phyloP scores from a whole-genome alignment of 192 early-diverging fungal genomes.

The Coemansia sp. region DNA sequence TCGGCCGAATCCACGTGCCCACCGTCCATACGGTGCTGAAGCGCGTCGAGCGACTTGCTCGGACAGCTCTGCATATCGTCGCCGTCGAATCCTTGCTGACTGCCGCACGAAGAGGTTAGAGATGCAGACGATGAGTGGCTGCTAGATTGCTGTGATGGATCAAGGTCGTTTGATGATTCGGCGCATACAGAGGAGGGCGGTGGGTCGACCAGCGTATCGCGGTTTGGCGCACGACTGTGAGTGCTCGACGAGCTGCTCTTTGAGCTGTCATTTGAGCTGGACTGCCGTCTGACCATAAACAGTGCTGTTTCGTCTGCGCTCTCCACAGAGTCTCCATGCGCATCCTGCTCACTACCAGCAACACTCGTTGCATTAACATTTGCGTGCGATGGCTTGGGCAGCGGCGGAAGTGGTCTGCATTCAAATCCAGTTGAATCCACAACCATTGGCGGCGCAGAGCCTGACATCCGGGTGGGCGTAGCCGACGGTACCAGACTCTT shows the following conservation, averaged over 20 bases:
- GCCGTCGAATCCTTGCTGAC: background rate
- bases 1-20: background rate
- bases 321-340: background rate
- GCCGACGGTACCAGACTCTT: constrained; percentile 8
- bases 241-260: background rate
- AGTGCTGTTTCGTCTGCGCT: constrained; percentile 12
- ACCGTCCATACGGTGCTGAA: background rate
- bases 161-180: background rate
- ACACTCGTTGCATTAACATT: background rate
- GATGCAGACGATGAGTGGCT: constrained; percentile 2
- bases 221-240: constrained; percentile 9
- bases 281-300: constrained; percentile 17
- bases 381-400: background rate
- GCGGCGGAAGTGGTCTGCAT: constrained; percentile 9
- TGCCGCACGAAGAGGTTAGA: background rate
- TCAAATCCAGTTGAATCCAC: constrained; percentile 17
- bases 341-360: background rate
- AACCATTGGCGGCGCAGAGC: constrained; percentile 8
- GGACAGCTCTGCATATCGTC: background rate
- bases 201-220: constrained; percentile 35
- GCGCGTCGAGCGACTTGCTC: background rate
- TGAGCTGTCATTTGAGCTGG: background rate
- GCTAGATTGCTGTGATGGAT: background rate
- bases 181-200: constrained; percentile 3
- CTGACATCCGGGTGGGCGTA: constrained; percentile 6